Percentiles rank a stretch among this genome's conserved stretches.
These are phyloP conservation scores for Avena eriantha DNA, from an alignment of 176 grass and related monocot genomes.

Conservation along the genomic window DNA sequence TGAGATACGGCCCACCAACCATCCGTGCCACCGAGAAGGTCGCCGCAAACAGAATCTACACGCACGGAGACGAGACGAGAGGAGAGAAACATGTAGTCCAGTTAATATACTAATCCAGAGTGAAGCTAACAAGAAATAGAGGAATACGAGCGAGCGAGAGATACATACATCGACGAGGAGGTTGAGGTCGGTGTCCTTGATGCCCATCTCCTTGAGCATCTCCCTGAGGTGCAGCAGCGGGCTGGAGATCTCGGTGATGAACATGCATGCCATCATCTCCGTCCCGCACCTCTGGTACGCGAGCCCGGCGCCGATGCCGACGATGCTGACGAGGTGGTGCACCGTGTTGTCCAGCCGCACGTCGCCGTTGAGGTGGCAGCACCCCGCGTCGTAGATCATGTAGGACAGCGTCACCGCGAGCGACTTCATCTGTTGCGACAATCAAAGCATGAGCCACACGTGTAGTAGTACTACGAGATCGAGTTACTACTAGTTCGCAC, in stretches of 20 bases:
- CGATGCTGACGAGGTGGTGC: constrained; percentile 74
- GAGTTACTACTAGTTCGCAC: too few species aligned
- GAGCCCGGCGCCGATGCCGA: constrained; percentile 67
- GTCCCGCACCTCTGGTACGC: constrained; percentile 73
- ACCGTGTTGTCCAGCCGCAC: constrained; percentile 52
- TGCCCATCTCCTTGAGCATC: constrained; percentile 74
- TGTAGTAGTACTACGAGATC: neutral
- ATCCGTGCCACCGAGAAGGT: constrained; percentile 88
- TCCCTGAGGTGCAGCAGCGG: constrained; percentile 80
- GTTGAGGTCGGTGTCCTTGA: constrained; percentile 72
- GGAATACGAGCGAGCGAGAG: neutral
- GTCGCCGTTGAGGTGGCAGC: constrained; percentile 61
- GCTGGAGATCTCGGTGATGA: constrained; percentile 77
- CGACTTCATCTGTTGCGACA: constrained; percentile 52
- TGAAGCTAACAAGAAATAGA: neutral
- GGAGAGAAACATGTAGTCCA: neutral
- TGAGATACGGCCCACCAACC: constrained; percentile 75
- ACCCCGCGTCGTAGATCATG: constrained; percentile 71
- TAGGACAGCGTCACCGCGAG: constrained; percentile 64
- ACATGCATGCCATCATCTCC: constrained; percentile 66
- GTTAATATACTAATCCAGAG: neutral
- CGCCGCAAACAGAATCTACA: constrained; percentile 72
- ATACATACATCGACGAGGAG: constrained; percentile 62
- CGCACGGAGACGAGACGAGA: neutral
- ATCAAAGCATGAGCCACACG: neutral